Evolutionary conservation across 345 rosid genomes (phyloP).

Genomic region (Eucalyptus cloeziana): DNA sequence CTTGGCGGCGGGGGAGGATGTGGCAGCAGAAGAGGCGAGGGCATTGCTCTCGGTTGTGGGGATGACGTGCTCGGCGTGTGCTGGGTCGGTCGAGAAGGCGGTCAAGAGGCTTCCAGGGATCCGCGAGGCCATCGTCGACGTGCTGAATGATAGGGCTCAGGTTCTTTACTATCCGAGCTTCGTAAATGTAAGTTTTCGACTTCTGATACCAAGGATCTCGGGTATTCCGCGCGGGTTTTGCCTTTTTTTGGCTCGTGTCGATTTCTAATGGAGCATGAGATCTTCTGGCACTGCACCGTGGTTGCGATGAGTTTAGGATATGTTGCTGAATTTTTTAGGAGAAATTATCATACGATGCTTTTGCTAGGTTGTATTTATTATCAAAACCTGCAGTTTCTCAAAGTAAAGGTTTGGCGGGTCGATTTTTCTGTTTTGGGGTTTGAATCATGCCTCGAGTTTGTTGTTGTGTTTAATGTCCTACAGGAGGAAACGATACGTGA

Average conservation of each 20-base stretch:
- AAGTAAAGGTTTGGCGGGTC: background rate
- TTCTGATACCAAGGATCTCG: background rate
- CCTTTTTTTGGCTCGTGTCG: background rate
- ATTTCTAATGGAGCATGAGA: background rate
- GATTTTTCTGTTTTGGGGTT: background rate
- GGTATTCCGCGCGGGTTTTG: background rate
- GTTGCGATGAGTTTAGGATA: background rate
- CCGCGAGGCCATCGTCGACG: constrained; percentile 64
- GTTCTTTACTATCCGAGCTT: constrained; percentile 49
- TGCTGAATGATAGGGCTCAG: constrained; percentile 52
- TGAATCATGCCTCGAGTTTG: background rate
- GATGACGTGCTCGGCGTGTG: constrained; percentile 89
- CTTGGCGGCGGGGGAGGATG: constrained; percentile 5
- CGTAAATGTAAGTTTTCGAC: constrained; percentile 35
- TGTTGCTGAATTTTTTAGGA: background rate
- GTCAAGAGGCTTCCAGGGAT: constrained; percentile 82
- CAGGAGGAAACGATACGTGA: constrained; percentile 83
- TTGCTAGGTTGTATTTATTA: background rate
- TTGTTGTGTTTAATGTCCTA: background rate
- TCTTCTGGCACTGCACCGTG: background rate
- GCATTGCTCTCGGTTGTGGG: constrained; percentile 63
- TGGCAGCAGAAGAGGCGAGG: constrained; percentile 13
- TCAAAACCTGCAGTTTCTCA: background rate
- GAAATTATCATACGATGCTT: background rate
- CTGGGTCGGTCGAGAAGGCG: constrained; percentile 89